Evolutionary conservation across 768 basidiomycete species (phyloP).

Genomic region (Sarcodon aspratus): DNA sequence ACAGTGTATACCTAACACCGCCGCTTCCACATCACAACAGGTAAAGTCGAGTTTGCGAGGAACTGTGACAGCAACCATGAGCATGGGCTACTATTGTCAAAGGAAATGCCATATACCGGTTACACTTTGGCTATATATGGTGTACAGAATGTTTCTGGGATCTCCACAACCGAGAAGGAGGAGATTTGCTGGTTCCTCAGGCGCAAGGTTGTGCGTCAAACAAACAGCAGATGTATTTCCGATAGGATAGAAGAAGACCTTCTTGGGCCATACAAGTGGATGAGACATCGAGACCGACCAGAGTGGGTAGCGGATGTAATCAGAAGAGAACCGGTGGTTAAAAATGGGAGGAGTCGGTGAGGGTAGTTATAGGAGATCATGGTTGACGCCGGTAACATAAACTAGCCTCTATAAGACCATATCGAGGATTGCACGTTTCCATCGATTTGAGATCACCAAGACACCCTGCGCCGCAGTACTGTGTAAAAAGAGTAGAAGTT

Average conservation of each 20-base stretch:
- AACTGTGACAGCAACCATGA: neutral
- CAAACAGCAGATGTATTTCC: slow-evolving; percentile 47
- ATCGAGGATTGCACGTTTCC: no score
- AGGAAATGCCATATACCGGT: slow-evolving; percentile 10
- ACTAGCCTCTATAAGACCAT: no score
- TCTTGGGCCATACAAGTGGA: slow-evolving; percentile 30
- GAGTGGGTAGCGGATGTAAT: no score
- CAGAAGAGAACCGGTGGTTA: no score
- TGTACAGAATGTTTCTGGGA: slow-evolving; percentile 41
- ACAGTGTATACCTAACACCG: slow-evolving; percentile 26
- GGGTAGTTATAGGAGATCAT: no score
- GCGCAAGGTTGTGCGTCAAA: slow-evolving; percentile 34
- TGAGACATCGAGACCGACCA: slow-evolving; percentile 27
- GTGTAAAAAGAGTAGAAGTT: no score
- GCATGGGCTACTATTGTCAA: neutral
- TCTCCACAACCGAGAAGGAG: slow-evolving; percentile 50
- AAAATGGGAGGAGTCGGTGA: no score
- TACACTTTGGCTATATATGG: slow-evolving; percentile 21
- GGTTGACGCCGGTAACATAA: no score
- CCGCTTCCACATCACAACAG: slow-evolving; percentile 39
- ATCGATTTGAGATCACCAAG: no score
- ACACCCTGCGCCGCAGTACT: no score
- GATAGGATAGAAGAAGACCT: slow-evolving; percentile 42
- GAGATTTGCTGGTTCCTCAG: slow-evolving; percentile 34
- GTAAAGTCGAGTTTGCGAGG: slow-evolving; percentile 32